phyloP scores from a whole-genome alignment of 257 asterid species.

The Eucommia ulmoides region DNA sequence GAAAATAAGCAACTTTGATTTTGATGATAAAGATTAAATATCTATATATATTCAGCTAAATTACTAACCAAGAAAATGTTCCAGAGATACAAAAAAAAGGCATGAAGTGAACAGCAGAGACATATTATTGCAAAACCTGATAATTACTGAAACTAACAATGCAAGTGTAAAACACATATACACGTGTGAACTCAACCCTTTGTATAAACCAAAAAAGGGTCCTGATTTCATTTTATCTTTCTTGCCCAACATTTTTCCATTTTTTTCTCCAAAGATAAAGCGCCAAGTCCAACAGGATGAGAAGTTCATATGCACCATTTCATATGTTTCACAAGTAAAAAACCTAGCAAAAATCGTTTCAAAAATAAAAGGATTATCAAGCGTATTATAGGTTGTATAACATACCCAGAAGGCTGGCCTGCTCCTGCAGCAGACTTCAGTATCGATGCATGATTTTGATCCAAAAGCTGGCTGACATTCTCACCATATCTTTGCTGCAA shows the following conservation, averaged over 20 bases:
- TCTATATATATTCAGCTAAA: neutral
- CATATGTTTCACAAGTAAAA: neutral
- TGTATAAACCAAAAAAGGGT: neutral
- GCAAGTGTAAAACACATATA: neutral
- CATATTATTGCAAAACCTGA: neutral
- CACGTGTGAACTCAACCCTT: neutral
- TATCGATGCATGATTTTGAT: conserved; percentile 79
- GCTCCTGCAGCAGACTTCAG: conserved; percentile 75
- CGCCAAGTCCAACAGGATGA: conserved; percentile 1
- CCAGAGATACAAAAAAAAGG: neutral
- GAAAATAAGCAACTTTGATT: conserved; percentile 8
- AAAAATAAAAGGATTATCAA: no score
- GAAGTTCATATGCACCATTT: neutral
- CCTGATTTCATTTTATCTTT: neutral
- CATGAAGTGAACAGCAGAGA: neutral
- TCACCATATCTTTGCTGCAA: conserved; percentile 90
- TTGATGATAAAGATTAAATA: neutral
- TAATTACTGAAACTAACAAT: neutral
- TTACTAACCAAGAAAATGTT: neutral
- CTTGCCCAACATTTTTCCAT: neutral
- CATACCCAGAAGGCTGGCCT: conserved; percentile 88
- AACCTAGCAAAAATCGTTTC: no score
- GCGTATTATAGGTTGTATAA: conserved; percentile 4
- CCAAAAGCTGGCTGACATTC: conserved; percentile 63
- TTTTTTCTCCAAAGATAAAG: neutral